Conservation (phyloP, 2,329 filamentous ascomycete species). For the Didymella sp. region DNA sequence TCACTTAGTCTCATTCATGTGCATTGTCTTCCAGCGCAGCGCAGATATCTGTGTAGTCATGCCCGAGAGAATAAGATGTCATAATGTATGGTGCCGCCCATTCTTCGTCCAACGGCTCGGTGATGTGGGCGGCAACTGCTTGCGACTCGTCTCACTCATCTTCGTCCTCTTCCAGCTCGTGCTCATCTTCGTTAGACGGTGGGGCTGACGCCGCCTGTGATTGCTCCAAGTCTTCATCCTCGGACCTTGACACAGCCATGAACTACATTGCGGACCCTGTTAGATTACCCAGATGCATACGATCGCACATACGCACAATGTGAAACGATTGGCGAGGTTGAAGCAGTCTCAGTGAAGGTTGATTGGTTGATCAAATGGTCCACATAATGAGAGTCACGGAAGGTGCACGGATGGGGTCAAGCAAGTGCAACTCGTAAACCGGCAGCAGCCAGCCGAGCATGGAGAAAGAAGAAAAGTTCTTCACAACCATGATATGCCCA, state of each 20-base stretch:
- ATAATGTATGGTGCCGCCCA: no score
- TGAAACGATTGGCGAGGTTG: background rate
- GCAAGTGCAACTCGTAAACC: background rate
- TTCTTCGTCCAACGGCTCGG: no score
- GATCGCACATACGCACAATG: background rate
- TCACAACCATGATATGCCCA: background rate
- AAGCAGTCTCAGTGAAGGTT: background rate
- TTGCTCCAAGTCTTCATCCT: background rate
- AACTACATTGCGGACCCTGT: background rate
- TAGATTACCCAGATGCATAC: background rate
- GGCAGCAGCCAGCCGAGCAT: background rate
- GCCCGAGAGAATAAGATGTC: no score
- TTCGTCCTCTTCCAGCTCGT: no score
- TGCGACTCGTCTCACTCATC: no score
- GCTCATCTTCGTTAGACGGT: background rate
- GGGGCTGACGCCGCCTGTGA: no score
- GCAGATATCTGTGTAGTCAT: no score
- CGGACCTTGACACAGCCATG: background rate
- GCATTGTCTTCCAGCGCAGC: no score
- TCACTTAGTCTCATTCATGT: no score
- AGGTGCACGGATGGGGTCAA: constrained; percentile 11
- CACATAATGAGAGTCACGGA: constrained; percentile 1
- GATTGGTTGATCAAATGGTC: constrained; percentile 14
- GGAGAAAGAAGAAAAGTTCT: background rate
- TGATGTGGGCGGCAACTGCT: no score